Base-by-base conservation (phyloP, 2,329 filamentous ascomycete species). In the Aspergillus carbonarius region DNA sequence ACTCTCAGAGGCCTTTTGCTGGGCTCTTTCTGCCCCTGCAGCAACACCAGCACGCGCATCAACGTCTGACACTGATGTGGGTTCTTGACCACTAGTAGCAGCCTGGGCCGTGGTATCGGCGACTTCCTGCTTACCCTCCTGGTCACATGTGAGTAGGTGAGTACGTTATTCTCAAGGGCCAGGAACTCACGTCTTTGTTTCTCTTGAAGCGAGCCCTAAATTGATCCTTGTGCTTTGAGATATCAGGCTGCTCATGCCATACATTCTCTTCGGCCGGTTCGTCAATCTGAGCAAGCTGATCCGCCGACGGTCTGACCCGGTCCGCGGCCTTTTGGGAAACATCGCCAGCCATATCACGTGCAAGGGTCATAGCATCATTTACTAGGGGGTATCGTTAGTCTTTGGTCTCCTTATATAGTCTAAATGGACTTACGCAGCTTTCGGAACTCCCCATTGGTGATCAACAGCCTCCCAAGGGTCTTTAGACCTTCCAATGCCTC, bases 391-490 rank as follows among this genome's bases (percentile, higher is more conserved):
- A 20, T 5, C n/a, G 55, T 60, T 32, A 58, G 54, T 2, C 1
- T 50, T 20, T 8, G 32, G 13, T 9, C 15, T 17, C 6, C 2
- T 8, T 20, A 6, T 10, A 53, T 3, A 7, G 3, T 10, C 49
- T 12, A 15, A 7, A 12, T 39, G 5, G 27, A 85, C 88, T 75
- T 85, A 89, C 90, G 78, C 34, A 96, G 85, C 80, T 96, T 96
- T 67, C 92, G 86, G 82, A 96, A 97, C 74, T 98, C 93, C 65
- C 95, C 95, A 69, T 99, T 99, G 68, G 93, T 96, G 70, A 98
- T 89, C 68, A 98, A 81, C 58, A 99, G 82, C 17, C 89, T 93
- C 53, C 93, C 95, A 0, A 99, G 82, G 3, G 92, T 96, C 67
- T 92, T 88, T 46, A 99, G 78, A 25, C 93, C 95, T 63, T 96